These are phyloP conservation scores for Phytophthora pluvialis DNA, from an alignment of 352 stramenopile species.

Conservation along the genomic window DNA sequence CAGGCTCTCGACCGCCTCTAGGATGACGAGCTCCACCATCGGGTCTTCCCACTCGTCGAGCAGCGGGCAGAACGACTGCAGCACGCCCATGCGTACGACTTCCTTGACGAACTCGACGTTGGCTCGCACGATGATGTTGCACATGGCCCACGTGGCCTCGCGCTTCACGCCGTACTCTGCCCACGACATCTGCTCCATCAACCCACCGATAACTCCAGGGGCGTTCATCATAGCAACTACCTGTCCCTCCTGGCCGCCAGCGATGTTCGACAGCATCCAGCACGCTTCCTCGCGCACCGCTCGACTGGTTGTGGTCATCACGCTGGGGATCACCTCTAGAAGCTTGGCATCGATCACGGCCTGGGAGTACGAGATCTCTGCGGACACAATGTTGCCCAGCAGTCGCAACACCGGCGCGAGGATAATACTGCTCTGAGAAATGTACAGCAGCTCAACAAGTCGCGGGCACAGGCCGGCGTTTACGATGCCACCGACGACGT, in stretches of 20 bases:
- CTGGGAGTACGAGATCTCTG: slow-evolving; percentile 76
- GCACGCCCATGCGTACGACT: slow-evolving; percentile 73
- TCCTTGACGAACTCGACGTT: slow-evolving; percentile 63
- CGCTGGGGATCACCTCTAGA: slow-evolving; percentile 81
- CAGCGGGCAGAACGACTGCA: slow-evolving; percentile 75
- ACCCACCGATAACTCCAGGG: slow-evolving; percentile 60
- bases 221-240: slow-evolving; percentile 79
- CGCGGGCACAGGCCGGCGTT: slow-evolving; percentile 64
- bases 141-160: slow-evolving; percentile 87
- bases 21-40: slow-evolving; percentile 86
- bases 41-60: slow-evolving; percentile 88
- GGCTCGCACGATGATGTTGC: slow-evolving; percentile 84
- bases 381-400: slow-evolving; percentile 85
- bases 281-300: slow-evolving; percentile 84
- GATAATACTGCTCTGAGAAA: slow-evolving; percentile 86
- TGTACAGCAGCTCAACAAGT: slow-evolving; percentile 84
- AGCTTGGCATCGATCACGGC: slow-evolving; percentile 81
- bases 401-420: slow-evolving; percentile 77
- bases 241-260: slow-evolving; percentile 73
- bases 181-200: slow-evolving; percentile 89
- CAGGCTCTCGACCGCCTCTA: slow-evolving; percentile 79
- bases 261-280: slow-evolving; percentile 91
- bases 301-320: slow-evolving; percentile 83
- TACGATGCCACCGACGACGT: slow-evolving; percentile 71
- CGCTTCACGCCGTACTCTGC: slow-evolving; percentile 86